phyloP scores from a whole-genome alignment of 768 basidiomycete species.

The Tremella mesenterica region DNA sequence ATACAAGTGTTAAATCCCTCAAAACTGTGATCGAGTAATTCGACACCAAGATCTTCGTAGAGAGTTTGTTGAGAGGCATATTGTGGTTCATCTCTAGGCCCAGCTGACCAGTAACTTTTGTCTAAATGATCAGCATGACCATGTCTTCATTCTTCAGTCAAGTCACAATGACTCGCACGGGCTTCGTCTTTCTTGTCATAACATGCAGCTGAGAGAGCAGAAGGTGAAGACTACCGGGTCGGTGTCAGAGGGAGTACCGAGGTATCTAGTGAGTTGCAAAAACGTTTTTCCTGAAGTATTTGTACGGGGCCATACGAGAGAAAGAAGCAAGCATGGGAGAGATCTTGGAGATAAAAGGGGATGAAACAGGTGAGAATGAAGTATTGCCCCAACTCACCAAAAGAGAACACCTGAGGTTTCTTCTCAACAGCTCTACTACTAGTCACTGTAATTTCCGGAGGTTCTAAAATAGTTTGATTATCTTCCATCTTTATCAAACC shows the following conservation, averaged over 20 bases:
- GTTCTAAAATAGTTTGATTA: conserved; percentile 84
- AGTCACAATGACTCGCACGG: too few species aligned
- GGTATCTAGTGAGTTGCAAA: too few species aligned
- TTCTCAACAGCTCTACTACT: conserved; percentile 70
- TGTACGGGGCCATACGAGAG: too few species aligned
- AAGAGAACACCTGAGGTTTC: conserved; percentile 81
- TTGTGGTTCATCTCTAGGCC: conserved; percentile 72
- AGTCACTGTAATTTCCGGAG: conserved; percentile 60
- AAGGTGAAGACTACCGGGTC: not conserved
- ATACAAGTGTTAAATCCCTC: conserved; percentile 97
- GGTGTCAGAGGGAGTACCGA: too few species aligned
- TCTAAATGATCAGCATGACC: conserved; percentile 47
- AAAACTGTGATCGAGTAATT: conserved; percentile 90
- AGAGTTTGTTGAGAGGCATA: conserved; percentile 93
- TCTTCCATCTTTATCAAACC: conserved; percentile 89
- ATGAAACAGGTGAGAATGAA: not conserved
- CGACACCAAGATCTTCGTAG: conserved; percentile 87
- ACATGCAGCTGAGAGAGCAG: not conserved
- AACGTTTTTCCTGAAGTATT: too few species aligned
- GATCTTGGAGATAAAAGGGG: not conserved
- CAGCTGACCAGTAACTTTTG: conserved; percentile 96
- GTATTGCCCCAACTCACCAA: conserved; percentile 43
- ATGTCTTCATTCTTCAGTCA: too few species aligned
- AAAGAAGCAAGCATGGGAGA: not conserved
- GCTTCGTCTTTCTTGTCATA: too few species aligned